phyloP scores from a whole-genome alignment of 331 rosid genomes.

The Quercus lobata region DNA sequence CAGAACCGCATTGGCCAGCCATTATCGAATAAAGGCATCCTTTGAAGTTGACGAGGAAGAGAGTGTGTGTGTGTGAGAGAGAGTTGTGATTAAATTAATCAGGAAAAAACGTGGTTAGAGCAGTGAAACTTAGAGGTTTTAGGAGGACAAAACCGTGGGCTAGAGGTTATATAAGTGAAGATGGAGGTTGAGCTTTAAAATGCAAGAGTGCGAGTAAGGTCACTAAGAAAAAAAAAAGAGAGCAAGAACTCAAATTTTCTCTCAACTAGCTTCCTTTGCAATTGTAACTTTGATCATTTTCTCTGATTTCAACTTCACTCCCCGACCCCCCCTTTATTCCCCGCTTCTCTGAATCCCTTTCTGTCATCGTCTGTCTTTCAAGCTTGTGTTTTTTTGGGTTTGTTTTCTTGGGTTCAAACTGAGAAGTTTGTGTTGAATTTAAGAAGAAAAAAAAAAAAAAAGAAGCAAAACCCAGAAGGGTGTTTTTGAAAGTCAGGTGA shows the following conservation, averaged over 20 bases:
- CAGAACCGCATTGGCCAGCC: neutral
- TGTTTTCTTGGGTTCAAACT: neutral
- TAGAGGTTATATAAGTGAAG: conserved; percentile 32
- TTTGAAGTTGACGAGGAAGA: conserved; percentile 31
- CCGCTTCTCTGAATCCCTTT: conserved; percentile 37
- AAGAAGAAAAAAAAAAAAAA: neutral
- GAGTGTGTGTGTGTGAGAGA: neutral
- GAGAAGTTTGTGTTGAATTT: neutral
- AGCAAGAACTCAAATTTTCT: neutral
- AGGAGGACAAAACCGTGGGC: neutral
- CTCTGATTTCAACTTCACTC: neutral
- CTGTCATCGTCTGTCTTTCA: conserved; percentile 36
- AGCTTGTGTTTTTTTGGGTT: conserved; percentile 3
- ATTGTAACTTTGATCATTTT: neutral
- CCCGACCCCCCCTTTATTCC: neutral
- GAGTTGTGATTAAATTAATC: neutral
- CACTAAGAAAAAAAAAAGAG: neutral
- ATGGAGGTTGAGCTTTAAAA: neutral
- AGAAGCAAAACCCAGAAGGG: neutral
- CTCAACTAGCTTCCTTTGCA: neutral
- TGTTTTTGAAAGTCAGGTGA: conserved; percentile 22
- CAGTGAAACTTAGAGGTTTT: conserved; percentile 7
- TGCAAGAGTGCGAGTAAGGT: conserved; percentile 31
- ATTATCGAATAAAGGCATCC: conserved; percentile 25
- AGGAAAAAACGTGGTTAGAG: conserved; percentile 13